A percentile compares a stretch with the other conserved stretches of the same genome.
These are phyloP conservation scores for Plantago lanceolata DNA, from an alignment of 305 asterid species.

Conservation along the genomic window DNA sequence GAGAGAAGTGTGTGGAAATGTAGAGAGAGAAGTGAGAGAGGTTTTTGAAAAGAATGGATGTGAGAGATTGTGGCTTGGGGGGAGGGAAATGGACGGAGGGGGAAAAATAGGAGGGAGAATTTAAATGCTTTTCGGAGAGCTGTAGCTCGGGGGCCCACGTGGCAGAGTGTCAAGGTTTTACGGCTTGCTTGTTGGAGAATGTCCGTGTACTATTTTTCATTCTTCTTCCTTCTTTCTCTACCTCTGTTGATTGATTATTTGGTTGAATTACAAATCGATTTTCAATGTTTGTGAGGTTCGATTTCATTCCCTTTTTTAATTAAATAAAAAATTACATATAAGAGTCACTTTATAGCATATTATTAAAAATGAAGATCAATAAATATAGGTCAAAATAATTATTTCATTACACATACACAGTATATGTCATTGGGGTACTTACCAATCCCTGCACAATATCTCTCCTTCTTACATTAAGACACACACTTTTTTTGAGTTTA, in stretches of 20 bases:
- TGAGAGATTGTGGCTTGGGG: neutral
- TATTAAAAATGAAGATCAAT: too few species aligned
- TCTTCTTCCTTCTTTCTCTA: neutral
- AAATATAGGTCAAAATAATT: too few species aligned
- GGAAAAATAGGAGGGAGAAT: slow-evolving; percentile 11
- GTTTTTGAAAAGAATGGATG: slow-evolving; percentile 5
- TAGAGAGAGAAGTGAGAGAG: neutral
- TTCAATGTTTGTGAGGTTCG: neutral
- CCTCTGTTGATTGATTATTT: neutral
- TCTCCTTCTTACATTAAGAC: too few species aligned
- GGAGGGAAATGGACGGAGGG: slow-evolving; percentile 1
- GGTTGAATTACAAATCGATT: neutral
- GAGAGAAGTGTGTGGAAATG: neutral
- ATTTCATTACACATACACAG: too few species aligned
- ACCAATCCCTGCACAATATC: too few species aligned
- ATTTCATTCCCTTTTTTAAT: too few species aligned
- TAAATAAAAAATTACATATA: too few species aligned
- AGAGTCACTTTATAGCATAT: too few species aligned
- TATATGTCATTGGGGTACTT: too few species aligned
- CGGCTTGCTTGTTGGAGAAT: slow-evolving; percentile 5
- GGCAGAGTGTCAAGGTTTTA: neutral
- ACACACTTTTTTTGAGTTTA: too few species aligned
- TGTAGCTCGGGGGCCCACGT: neutral
- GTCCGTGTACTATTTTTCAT: neutral
- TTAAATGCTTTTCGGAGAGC: neutral